These are phyloP conservation scores for Craterostigma plantagineum DNA, from an alignment of 257 asterid genomes.

Conservation along the genomic window DNA sequence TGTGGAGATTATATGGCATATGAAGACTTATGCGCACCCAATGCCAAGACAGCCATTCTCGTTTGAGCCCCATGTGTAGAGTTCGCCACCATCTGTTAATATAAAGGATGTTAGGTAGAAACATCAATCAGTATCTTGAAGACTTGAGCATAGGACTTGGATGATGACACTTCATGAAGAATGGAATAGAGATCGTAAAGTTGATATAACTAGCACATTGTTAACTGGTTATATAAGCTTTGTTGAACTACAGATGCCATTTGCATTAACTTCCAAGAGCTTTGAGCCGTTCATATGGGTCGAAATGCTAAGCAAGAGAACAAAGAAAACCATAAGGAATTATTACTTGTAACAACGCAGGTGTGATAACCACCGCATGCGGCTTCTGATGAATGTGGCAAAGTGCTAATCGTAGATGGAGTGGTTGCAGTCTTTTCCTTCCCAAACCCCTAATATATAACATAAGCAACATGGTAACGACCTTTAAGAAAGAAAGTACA, in stretches of 20 bases:
- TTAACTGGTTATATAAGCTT: too few relatives aligned
- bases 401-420: constrained; percentile 34
- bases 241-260: too few relatives aligned
- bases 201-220: too few relatives aligned
- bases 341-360: constrained; percentile 63
- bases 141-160: too few relatives aligned
- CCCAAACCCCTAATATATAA: constrained; percentile 41
- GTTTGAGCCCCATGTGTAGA: constrained; percentile 89
- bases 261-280: too few relatives aligned
- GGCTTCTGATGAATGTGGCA: constrained; percentile 53
- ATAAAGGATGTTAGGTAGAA: too few relatives aligned
- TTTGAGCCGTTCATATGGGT: too few relatives aligned
- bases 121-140: too few relatives aligned
- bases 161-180: too few relatives aligned
- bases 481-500: too few relatives aligned
- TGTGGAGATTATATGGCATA: constrained; percentile 1
- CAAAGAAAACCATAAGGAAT: constrained; percentile 4
- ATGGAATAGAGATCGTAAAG: too few relatives aligned
- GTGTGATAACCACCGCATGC: constrained; percentile 98
- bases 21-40: constrained; percentile 27
- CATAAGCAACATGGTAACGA: too few relatives aligned
- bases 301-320: constrained; percentile 1
- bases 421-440: constrained; percentile 36
- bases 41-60: constrained; percentile 96
- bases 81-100: constrained; percentile 74